Percentiles rank a stretch among this genome's conserved stretches.
Conservation (phyloP, 2,329 filamentous ascomycete species). For the Teratosphaeria viscida region DNA sequence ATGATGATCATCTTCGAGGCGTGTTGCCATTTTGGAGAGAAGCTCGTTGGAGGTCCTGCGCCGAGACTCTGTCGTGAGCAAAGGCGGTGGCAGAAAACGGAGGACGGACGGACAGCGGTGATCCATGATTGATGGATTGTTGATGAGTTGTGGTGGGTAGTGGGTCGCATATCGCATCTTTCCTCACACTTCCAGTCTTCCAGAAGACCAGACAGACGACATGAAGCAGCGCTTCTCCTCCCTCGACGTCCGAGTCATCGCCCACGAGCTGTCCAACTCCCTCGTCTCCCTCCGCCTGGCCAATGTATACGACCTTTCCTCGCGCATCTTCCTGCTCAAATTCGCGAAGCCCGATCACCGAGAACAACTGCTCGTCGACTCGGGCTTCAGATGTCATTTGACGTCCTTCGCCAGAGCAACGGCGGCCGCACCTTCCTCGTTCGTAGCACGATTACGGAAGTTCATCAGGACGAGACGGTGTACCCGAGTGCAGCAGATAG, state of each 20-base stretch:
- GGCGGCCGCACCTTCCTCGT: constrained; percentile 70
- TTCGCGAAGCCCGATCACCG: constrained; percentile 83
- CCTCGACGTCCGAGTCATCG: constrained; percentile 76
- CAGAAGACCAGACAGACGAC: background rate
- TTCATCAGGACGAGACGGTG: constrained; percentile 77
- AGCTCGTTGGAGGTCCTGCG: too few relatives aligned
- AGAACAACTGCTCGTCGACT: constrained; percentile 85
- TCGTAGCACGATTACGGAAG: constrained; percentile 78
- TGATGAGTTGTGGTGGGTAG: background rate
- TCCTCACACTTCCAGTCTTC: too few relatives aligned
- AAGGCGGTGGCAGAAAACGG: background rate
- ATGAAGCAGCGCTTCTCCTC: constrained; percentile 78
- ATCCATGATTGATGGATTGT: background rate
- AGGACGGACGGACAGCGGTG: background rate
- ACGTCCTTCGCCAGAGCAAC: constrained; percentile 84
- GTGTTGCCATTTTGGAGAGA: background rate
- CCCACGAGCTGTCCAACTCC: constrained; percentile 74
- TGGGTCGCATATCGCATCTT: background rate
- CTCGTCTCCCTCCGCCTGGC: constrained; percentile 71
- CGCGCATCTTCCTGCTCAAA: constrained; percentile 90
- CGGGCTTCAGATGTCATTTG: constrained; percentile 89
- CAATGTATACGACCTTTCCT: constrained; percentile 93
- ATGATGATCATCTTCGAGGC: background rate
- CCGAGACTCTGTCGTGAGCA: background rate
- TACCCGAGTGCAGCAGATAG: constrained; percentile 72